Percentiles rank a stretch among this genome's conserved stretches.
phyloP scores from a whole-genome alignment of 495 filamentous ascomycete species.

The Daldinia concentrica region DNA sequence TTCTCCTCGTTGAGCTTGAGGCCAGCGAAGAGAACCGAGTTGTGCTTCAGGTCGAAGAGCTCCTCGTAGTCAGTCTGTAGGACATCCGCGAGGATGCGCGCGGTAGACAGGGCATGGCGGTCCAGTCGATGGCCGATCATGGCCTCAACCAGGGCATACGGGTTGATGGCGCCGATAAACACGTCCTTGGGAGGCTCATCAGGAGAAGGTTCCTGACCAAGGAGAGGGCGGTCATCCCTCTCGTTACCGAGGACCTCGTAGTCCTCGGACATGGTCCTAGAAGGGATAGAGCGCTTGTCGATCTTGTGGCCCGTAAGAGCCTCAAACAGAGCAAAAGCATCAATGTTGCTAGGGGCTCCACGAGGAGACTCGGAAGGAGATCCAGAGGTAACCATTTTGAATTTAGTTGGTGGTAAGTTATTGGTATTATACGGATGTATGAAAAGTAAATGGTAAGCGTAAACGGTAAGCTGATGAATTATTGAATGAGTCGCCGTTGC shows the following conservation, averaged over 20 bases:
- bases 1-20: slow-evolving; percentile 47
- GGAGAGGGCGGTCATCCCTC: slow-evolving; percentile 14
- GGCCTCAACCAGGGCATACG: slow-evolving; percentile 51
- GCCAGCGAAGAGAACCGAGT: slow-evolving; percentile 50
- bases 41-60: slow-evolving; percentile 53
- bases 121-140: slow-evolving; percentile 50
- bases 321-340: slow-evolving; percentile 51
- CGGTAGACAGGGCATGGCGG: slow-evolving; percentile 37
- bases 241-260: slow-evolving; percentile 40
- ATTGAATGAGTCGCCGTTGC: slow-evolving; percentile 6
- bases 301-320: slow-evolving; percentile 48
- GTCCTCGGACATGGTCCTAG: slow-evolving; percentile 38
- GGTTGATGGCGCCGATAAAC: slow-evolving; percentile 51
- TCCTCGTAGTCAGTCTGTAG: slow-evolving; percentile 56
- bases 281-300: slow-evolving; percentile 35
- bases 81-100: slow-evolving; percentile 45
- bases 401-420: neutral
- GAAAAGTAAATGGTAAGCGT: slow-evolving; percentile 11
- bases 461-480: slow-evolving; percentile 4
- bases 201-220: slow-evolving; percentile 42
- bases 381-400: slow-evolving; percentile 42
- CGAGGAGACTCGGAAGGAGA: slow-evolving; percentile 26
- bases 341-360: slow-evolving; percentile 38
- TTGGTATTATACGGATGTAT: slow-evolving; percentile 7
- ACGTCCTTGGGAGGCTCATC: slow-evolving; percentile 50